Evolutionary conservation across 106 monocot species (phyloP).

Genomic region (Iris macrosiphon): DNA sequence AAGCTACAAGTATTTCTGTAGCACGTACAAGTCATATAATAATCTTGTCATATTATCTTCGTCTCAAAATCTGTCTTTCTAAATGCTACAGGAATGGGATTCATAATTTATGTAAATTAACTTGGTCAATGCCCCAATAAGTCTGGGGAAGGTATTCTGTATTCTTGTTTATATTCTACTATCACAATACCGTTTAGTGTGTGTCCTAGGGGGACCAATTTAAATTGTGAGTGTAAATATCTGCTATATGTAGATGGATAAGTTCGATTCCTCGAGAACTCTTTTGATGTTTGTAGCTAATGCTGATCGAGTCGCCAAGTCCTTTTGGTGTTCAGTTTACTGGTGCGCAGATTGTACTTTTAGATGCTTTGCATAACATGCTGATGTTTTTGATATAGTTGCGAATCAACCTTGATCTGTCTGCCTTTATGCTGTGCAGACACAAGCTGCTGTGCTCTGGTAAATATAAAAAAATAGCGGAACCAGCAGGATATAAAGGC

Average conservation of each 20-base stretch:
- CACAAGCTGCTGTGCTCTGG: conserved; percentile 39
- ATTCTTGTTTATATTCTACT: too few relatives aligned
- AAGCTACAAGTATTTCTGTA: neutral
- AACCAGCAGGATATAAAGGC: conserved; percentile 9
- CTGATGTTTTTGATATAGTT: neutral
- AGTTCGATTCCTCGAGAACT: neutral
- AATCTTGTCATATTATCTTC: neutral
- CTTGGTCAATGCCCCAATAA: too few relatives aligned
- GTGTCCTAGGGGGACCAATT: too few relatives aligned
- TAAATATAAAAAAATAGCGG: conserved; percentile 22
- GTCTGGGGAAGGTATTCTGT: too few relatives aligned
- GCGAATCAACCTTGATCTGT: too few relatives aligned
- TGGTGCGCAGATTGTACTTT: neutral
- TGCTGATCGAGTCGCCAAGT: neutral
- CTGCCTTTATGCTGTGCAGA: conserved; percentile 30
- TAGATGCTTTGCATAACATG: neutral
- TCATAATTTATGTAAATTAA: too few relatives aligned
- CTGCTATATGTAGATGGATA: neutral
- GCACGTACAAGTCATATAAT: neutral
- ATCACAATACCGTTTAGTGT: too few relatives aligned
- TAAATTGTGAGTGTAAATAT: too few relatives aligned
- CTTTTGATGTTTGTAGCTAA: neutral
- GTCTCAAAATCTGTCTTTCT: too few relatives aligned
- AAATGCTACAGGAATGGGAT: too few relatives aligned
- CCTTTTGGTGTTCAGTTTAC: neutral